Evolutionary conservation across 306 rosid genomes (phyloP).

Genomic region (Amphicarpaea edgeworthii): DNA sequence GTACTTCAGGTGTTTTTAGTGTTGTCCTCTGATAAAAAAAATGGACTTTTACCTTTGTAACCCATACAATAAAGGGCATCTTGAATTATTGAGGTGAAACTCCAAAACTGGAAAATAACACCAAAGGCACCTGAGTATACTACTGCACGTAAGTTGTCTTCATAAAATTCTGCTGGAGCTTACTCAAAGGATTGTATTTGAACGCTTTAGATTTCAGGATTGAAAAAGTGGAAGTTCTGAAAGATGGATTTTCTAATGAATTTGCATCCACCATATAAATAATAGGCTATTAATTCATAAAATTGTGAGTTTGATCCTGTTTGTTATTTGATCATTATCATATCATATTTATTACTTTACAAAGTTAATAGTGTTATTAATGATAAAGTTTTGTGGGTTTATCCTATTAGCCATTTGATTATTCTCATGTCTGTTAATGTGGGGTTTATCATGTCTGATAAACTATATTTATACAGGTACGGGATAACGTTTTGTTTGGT

Average conservation of each 20-base stretch:
- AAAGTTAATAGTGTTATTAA: conserved; percentile 13
- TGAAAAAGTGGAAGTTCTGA: background rate
- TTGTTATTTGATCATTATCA: conserved; percentile 16
- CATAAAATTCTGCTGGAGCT: conserved; percentile 9
- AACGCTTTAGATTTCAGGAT: background rate
- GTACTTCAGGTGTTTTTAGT: background rate
- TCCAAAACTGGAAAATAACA: background rate
- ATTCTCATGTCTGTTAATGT: conserved; percentile 10
- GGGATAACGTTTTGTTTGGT: conserved; percentile 86
- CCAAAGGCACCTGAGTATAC: background rate
- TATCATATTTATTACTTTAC: background rate
- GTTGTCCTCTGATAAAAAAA: background rate
- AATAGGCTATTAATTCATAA: background rate
- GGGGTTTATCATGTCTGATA: conserved; percentile 17
- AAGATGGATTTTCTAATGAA: conserved; percentile 6
- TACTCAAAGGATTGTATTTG: background rate
- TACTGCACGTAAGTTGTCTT: background rate
- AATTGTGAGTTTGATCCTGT: conserved; percentile 29
- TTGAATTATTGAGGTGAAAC: background rate
- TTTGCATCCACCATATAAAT: background rate
- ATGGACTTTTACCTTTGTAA: background rate
- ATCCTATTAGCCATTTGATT: conserved; percentile 19
- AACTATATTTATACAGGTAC: conserved; percentile 63
- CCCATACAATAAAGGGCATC: background rate
- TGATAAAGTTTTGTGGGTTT: background rate